Conservation (phyloP, 1,139 yeast genomes). For the Nakaseomyces bracarensis region DNA sequence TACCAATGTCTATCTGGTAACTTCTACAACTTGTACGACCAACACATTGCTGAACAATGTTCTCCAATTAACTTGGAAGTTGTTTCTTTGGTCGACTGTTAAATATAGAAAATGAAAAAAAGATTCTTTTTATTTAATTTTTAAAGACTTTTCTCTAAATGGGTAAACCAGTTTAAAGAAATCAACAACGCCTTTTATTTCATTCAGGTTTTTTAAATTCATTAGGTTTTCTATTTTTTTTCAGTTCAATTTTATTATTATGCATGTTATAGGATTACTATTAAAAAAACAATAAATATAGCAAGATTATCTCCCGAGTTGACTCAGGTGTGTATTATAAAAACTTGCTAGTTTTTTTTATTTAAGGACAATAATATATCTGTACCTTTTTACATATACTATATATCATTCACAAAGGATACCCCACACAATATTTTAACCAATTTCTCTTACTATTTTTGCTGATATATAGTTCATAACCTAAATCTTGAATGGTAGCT, state of each 20-base stretch:
- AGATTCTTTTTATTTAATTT: neutral
- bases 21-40: conserved; percentile 78
- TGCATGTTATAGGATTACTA: conserved; percentile 3
- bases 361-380: neutral
- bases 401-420: conserved; percentile 2
- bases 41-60: conserved; percentile 62
- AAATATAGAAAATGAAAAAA: conserved; percentile 18
- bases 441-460: no score
- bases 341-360: neutral
- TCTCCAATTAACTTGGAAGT: conserved; percentile 52
- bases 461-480: no score
- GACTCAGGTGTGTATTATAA: conserved; percentile 1
- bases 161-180: neutral
- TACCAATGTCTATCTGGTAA: conserved; percentile 76
- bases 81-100: conserved; percentile 59
- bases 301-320: conserved; percentile 4
- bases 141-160: neutral
- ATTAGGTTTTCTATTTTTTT: conserved; percentile 2
- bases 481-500: no score
- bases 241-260: conserved; percentile 3
- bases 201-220: neutral
- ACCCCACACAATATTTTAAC: conserved; percentile 3
- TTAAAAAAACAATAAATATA: neutral
- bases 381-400: neutral
- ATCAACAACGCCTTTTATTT: conserved; percentile 1